A percentile compares a stretch with the other conserved stretches of the same genome.
Conservation (phyloP, 495 filamentous ascomycete species). For the Elaphomyces granulatus region DNA sequence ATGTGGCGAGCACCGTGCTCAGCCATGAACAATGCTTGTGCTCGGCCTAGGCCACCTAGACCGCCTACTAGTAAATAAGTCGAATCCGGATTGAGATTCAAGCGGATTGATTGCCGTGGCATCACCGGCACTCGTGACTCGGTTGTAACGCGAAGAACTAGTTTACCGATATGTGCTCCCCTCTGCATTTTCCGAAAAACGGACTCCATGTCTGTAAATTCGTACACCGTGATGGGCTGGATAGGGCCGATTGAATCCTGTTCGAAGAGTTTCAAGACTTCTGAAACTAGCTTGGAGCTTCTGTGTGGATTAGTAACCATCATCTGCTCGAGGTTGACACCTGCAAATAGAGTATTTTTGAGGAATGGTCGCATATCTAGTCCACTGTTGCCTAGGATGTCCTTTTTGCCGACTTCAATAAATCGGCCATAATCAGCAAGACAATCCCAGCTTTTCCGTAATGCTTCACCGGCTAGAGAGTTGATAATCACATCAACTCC, state of each 20-base stretch:
- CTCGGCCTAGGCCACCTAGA: slow-evolving; percentile 16
- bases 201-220: slow-evolving; percentile 25
- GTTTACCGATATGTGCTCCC: slow-evolving; percentile 41
- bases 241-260: slow-evolving; percentile 2
- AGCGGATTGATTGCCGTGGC: slow-evolving; percentile 7
- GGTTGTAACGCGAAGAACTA: slow-evolving; percentile 31
- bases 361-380: slow-evolving; percentile 14
- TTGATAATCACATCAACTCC: slow-evolving; percentile 18
- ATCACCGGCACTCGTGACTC: slow-evolving; percentile 6
- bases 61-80: slow-evolving; percentile 22
- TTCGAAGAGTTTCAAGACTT: slow-evolving; percentile 4
- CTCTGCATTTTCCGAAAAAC: slow-evolving; percentile 44
- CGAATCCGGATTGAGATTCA: slow-evolving; percentile 1
- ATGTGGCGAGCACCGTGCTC: slow-evolving; percentile 13
- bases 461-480: slow-evolving; percentile 8
- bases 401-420: slow-evolving; percentile 31
- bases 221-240: slow-evolving; percentile 25
- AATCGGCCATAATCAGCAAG: slow-evolving; percentile 28
- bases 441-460: slow-evolving; percentile 21
- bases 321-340: slow-evolving; percentile 26
- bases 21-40: slow-evolving; percentile 10
- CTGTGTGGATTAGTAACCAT: slow-evolving; percentile 11
- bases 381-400: slow-evolving; percentile 10
- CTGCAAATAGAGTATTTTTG: slow-evolving; percentile 24
- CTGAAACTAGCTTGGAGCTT: slow-evolving; percentile 13